Percentiles rank a stretch among this genome's conserved stretches.
Evolutionary conservation across 1,284 basidiomycete species (phyloP).

Genomic region (Xerocomus amazonicus): DNA sequence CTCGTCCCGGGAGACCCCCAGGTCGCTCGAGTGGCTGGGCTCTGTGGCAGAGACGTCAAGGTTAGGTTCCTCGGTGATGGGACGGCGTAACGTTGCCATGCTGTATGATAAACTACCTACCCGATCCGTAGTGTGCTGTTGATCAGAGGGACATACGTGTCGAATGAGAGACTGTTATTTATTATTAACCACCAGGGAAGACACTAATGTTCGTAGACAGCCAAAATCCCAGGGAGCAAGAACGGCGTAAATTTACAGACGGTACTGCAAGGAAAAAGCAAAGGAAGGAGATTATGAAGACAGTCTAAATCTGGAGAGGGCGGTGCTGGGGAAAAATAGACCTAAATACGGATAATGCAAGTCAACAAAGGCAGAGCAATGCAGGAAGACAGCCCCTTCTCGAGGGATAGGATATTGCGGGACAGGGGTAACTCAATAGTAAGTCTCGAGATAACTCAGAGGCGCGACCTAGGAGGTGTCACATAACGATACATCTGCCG

Average conservation of each 20-base stretch:
- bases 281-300: constrained; percentile 30
- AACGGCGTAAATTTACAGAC: constrained; percentile 30
- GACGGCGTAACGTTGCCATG: constrained; percentile 42
- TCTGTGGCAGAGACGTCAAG: constrained; percentile 62
- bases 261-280: constrained; percentile 15
- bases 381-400: constrained; percentile 19
- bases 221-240: constrained; percentile 27
- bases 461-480: constrained; percentile 31
- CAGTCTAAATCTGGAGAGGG: constrained; percentile 28
- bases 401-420: constrained; percentile 30
- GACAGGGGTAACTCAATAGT: constrained; percentile 32
- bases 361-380: constrained; percentile 32
- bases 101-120: background rate
- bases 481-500: constrained; percentile 71
- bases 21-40: constrained; percentile 57
- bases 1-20: constrained; percentile 81
- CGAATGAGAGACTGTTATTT: constrained; percentile 8
- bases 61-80: constrained; percentile 75
- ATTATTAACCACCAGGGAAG: constrained; percentile 40
- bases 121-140: background rate
- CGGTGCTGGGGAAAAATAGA: constrained; percentile 19
- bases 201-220: constrained; percentile 31
- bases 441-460: constrained; percentile 19
- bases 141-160: background rate
- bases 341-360: constrained; percentile 39